These are phyloP conservation scores for Apiospora hydei DNA, from an alignment of 2,329 filamentous ascomycete species.

Conservation along the genomic window DNA sequence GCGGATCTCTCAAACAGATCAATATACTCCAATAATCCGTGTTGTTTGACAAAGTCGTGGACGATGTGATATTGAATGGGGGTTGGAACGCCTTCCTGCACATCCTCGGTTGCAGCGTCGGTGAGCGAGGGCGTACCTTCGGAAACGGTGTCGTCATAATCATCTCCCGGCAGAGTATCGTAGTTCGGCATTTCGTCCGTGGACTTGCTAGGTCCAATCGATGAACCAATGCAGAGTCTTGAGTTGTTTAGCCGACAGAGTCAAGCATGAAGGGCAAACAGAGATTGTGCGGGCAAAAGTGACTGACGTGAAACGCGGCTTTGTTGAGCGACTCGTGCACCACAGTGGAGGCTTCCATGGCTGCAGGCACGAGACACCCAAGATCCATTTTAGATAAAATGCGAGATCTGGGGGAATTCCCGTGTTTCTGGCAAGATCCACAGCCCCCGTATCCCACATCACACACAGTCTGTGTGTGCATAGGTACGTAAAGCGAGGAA, in stretches of 20 bases:
- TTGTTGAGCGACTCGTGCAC: constrained; percentile 4
- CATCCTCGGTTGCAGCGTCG: not conserved
- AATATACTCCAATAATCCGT: not conserved
- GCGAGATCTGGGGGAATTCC: not conserved
- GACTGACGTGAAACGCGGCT: not conserved
- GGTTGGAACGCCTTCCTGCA: not conserved
- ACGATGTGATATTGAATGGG: not conserved
- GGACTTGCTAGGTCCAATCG: not conserved
- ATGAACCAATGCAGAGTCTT: not conserved
- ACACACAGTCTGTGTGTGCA: no score
- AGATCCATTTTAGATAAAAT: not conserved
- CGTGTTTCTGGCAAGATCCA: not conserved
- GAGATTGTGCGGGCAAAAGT: not conserved
- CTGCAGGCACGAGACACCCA: not conserved
- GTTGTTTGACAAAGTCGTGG: not conserved
- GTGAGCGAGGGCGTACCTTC: not conserved
- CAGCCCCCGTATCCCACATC: not conserved
- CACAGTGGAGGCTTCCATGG: not conserved
- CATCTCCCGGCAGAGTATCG: not conserved
- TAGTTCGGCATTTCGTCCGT: not conserved
- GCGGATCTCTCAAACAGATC: not conserved
- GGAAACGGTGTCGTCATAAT: not conserved
- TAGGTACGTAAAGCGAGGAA: not conserved
- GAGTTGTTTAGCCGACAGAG: not conserved
- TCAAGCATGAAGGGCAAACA: not conserved